Evolutionary conservation across 1,284 basidiomycete species (phyloP).

Genomic region (Vanrija humicola): DNA sequence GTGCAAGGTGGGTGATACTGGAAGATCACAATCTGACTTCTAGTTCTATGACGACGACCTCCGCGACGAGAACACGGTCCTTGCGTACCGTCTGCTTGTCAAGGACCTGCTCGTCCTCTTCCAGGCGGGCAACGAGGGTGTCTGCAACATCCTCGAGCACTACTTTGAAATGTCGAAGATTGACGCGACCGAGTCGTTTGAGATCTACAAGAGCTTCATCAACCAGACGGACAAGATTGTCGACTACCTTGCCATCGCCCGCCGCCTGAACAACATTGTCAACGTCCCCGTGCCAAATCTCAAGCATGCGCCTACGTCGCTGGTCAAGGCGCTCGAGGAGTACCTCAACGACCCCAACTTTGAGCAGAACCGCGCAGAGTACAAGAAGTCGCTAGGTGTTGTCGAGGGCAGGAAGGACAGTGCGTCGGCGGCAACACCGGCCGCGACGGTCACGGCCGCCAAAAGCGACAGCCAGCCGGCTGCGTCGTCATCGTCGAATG

Average conservation of each 20-base stretch:
- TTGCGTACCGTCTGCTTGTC: slow-evolving; percentile 89
- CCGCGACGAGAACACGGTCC: slow-evolving; percentile 84
- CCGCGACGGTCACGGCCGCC: slow-evolving; percentile 2
- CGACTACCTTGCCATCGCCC: slow-evolving; percentile 88
- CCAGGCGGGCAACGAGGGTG: slow-evolving; percentile 95
- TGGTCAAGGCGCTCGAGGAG: slow-evolving; percentile 89
- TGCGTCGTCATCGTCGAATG: slow-evolving; percentile 10
- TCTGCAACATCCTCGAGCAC: slow-evolving; percentile 95
- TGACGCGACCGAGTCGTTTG: slow-evolving; percentile 80
- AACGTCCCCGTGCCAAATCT: slow-evolving; percentile 92
- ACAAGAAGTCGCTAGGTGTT: slow-evolving; percentile 77
- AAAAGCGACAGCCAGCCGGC: slow-evolving; percentile 9
- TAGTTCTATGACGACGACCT: slow-evolving; percentile 93
- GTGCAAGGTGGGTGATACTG: slow-evolving; percentile 54
- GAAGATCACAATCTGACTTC: slow-evolving; percentile 48
- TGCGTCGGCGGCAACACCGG: slow-evolving; percentile 10
- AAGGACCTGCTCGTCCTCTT: slow-evolving; percentile 95
- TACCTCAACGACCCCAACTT: slow-evolving; percentile 95
- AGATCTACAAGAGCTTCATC: slow-evolving; percentile 91
- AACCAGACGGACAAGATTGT: slow-evolving; percentile 90
- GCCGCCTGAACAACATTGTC: slow-evolving; percentile 84
- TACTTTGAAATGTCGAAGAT: slow-evolving; percentile 98
- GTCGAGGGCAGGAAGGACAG: slow-evolving; percentile 55
- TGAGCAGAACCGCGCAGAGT: slow-evolving; percentile 88
- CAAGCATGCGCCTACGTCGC: slow-evolving; percentile 90